These are phyloP conservation scores for Penicillium sp. DNA, from an alignment of 2,329 filamentous ascomycete genomes.

Conservation along the genomic window DNA sequence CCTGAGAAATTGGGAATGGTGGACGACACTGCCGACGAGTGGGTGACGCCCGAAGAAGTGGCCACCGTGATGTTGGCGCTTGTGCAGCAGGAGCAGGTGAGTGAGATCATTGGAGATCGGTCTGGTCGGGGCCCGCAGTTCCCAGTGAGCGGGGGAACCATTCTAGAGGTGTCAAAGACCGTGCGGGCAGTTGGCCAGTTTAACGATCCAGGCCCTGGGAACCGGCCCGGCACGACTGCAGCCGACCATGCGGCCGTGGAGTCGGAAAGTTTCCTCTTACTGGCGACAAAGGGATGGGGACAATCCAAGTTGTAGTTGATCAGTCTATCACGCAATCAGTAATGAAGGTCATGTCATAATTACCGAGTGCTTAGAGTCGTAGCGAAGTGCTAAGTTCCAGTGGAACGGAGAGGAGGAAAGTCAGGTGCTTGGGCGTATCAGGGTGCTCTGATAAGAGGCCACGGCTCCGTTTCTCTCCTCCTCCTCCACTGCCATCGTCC, in stretches of 20 bases:
- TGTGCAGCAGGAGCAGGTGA: constrained; percentile 47
- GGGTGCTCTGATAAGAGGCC: constrained; percentile 16
- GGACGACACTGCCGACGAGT: constrained; percentile 47
- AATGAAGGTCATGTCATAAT: constrained; percentile 7
- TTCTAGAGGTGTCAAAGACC: constrained; percentile 55
- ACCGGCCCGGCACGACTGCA: constrained; percentile 45
- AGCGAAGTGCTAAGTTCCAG: not conserved
- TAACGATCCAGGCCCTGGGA: constrained; percentile 53
- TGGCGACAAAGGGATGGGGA: constrained; percentile 51
- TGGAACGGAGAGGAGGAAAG: constrained; percentile 9
- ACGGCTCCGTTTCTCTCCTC: constrained; percentile 10
- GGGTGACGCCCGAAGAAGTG: constrained; percentile 59
- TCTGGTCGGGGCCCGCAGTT: constrained; percentile 29
- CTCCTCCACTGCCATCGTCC: constrained; percentile 8
- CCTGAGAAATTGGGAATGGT: constrained; percentile 56
- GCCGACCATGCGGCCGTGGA: constrained; percentile 41
- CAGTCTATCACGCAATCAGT: constrained; percentile 4
- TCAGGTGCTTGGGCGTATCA: constrained; percentile 12
- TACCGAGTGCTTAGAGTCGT: not conserved
- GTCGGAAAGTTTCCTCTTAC: constrained; percentile 49
- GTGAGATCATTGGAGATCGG: constrained; percentile 33
- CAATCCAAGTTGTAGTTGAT: constrained; percentile 26
- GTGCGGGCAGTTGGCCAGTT: constrained; percentile 49
- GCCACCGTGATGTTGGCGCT: constrained; percentile 56
- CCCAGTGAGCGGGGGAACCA: constrained; percentile 46